phyloP scores from a whole-genome alignment of 495 filamentous ascomycete genomes.

The Penicillium ucsense region DNA sequence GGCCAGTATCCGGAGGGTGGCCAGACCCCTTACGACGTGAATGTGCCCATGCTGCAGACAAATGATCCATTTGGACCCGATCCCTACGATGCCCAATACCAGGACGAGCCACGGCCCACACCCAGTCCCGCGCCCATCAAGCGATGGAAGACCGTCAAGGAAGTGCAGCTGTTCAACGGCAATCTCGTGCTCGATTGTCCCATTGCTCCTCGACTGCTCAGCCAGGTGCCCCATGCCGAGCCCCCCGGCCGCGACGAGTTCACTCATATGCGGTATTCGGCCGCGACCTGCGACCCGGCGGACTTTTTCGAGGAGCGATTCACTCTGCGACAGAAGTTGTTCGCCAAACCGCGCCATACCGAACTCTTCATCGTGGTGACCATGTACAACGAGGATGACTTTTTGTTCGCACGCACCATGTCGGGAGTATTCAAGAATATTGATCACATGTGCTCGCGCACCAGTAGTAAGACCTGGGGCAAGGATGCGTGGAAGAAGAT shows the following conservation, averaged over 20 bases:
- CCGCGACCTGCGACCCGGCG: slow-evolving; percentile 88
- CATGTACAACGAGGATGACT: slow-evolving; percentile 99
- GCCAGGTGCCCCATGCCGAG: slow-evolving; percentile 71
- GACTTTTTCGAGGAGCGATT: slow-evolving; percentile 85
- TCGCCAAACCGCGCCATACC: slow-evolving; percentile 85
- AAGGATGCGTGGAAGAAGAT: slow-evolving; percentile 99
- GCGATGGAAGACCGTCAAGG: slow-evolving; percentile 97
- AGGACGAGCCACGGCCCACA: slow-evolving; percentile 38
- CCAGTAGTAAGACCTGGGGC: slow-evolving; percentile 93
- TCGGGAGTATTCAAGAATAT: slow-evolving; percentile 97
- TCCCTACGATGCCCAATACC: slow-evolving; percentile 36
- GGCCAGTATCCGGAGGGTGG: slow-evolving; percentile 41
- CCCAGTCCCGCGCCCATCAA: slow-evolving; percentile 62
- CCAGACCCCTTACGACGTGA: slow-evolving; percentile 48
- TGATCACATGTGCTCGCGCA: slow-evolving; percentile 88
- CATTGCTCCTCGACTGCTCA: slow-evolving; percentile 79
- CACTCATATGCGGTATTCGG: slow-evolving; percentile 97
- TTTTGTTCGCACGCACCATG: slow-evolving; percentile 93
- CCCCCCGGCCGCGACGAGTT: slow-evolving; percentile 88
- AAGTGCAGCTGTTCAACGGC: slow-evolving; percentile 91
- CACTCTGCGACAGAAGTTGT: slow-evolving; percentile 87
- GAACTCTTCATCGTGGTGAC: slow-evolving; percentile 97
- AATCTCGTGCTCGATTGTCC: slow-evolving; percentile 98
- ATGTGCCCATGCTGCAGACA: slow-evolving; percentile 49
- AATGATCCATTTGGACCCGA: slow-evolving; percentile 50